phyloP scores from a whole-genome alignment of 306 rosid genomes.

The Vigna radiata region DNA sequence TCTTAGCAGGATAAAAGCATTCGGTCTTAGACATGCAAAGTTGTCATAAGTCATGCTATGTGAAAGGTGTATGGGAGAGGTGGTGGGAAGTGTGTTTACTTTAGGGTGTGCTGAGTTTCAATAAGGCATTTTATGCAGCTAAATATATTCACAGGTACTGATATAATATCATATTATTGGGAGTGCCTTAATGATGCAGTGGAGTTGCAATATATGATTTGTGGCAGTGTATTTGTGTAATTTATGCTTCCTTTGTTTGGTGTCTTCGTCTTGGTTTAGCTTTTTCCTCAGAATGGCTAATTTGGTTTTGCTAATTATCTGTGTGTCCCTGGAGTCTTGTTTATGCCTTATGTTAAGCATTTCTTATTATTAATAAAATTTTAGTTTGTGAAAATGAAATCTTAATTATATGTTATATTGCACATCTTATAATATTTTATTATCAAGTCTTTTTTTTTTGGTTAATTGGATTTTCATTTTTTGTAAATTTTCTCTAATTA shows the following conservation, averaged over 20 bases:
- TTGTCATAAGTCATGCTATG: slow-evolving; percentile 26
- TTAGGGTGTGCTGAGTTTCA: neutral
- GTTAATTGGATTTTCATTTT: too few species aligned
- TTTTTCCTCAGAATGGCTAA: neutral
- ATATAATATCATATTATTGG: neutral
- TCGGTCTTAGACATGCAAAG: slow-evolving; percentile 52
- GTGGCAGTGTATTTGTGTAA: neutral
- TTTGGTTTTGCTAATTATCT: neutral
- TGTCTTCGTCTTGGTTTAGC: neutral
- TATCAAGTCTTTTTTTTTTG: too few species aligned
- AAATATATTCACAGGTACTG: neutral
- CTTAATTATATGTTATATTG: neutral
- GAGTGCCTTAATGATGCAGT: too few species aligned
- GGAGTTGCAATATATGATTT: neutral
- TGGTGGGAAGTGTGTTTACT: neutral
- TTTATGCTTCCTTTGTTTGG: neutral
- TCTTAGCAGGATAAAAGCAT: slow-evolving; percentile 57
- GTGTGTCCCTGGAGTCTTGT: neutral
- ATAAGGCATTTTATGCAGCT: neutral
- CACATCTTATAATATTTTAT: too few species aligned
- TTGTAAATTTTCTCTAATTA: too few species aligned
- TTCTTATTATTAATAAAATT: neutral
- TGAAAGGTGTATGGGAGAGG: neutral
- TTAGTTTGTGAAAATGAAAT: neutral
- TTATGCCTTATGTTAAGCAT: neutral